Base-by-base conservation (phyloP, 768 basidiomycete species). In the Phanerochaete carnosa region DNA sequence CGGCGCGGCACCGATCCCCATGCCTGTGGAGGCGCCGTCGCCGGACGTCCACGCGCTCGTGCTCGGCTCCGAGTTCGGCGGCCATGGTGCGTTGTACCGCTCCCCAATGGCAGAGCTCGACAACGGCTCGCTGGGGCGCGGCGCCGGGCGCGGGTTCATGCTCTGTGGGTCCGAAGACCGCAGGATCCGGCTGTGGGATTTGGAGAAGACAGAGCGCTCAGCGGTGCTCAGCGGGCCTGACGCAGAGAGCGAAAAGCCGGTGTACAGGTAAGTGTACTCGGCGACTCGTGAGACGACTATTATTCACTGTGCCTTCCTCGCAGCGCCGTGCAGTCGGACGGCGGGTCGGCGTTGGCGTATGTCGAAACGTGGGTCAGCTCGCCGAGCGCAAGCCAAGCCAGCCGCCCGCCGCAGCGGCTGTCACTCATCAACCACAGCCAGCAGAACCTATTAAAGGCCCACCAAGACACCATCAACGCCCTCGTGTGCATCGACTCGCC, bases 81-180 rank as follows among this genome's bases (percentile, higher is more conserved):
- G 89, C 0, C 83, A 87, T 68, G 79, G 81, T 4, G 76, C 77
- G 9, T 66, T 80, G 29, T 69, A 69, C 46, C 63, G 72, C 11
- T 66, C 73, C 5, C 60, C 63, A 29, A 69, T 66, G 57, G 68
- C 55, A 13, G 61, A 64, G 43, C 39, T 33, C 33, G 59, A 49
- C 32, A 54, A 60, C 43, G 33, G 59, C 47, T 19, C 37, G 16
- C n/a, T 46, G 2, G 43, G 45, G 23, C 58, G 45, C 54, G 51
- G 5, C 32, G 49, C 47, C 26, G 75, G 75, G 25, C 77, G 83
- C 33, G 93, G 91, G 0, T 98, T 87, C 71, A 79, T 96, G 72
- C 74, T 98, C 29, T 94, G 84, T 25, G 96, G 93, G 1, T 96
- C 95, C 0, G 92, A 95, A 66, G 97, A 99, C 73, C 82, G 89